Evolutionary conservation across 1,139 yeast species (phyloP), one percentile per base, ranked within the genome.

Genomic region (Diutina sp.): DNA sequence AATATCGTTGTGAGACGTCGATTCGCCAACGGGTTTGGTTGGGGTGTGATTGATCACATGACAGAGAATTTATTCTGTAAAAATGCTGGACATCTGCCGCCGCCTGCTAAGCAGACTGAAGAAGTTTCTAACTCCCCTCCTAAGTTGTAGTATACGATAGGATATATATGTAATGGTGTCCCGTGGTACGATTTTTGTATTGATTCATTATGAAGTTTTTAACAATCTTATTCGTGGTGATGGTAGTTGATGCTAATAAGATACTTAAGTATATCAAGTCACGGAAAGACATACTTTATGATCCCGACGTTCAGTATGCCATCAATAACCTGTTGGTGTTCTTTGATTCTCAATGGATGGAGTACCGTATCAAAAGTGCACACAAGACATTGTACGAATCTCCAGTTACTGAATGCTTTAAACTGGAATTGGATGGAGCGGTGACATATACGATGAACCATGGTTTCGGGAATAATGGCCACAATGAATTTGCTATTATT

Each of bases 1-100:
- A 67, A 66, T 55, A 67, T 67, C 12, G 62, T 67, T 3, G 69
- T 66, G n/a, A 57, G 70, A 6, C 63, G 70, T 21, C 57, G 69
- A n/a, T 67, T 67, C 56, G 62, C 68, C 51, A 67, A 67, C 52
- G 70, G 69, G 6, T 67, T 63, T 57, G 70, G 70, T n/a, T 67
- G 70, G 70, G 69, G 68, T 1, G 68, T 67, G n/a, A 60, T 67
- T 4, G 69, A 66, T 52, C 70, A 67, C 56, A 59, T 67, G 58
- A 61, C 63, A 35, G 61, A 59, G 47, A 61, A 61, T 46, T 58
- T 66, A 9, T 65, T 66, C 50, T 12, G 44, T 28, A 14, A 7
- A 6, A 1, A 25, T 14, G 41, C 14, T 35, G 41, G n/a, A 8
- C 41, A 9, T n/a, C 41, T 35, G 41, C 41, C 41, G 41, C 41